Evolutionary conservation across 2,329 filamentous ascomycete species (phyloP).

Genomic region (Aphanoascus verrucosus): DNA sequence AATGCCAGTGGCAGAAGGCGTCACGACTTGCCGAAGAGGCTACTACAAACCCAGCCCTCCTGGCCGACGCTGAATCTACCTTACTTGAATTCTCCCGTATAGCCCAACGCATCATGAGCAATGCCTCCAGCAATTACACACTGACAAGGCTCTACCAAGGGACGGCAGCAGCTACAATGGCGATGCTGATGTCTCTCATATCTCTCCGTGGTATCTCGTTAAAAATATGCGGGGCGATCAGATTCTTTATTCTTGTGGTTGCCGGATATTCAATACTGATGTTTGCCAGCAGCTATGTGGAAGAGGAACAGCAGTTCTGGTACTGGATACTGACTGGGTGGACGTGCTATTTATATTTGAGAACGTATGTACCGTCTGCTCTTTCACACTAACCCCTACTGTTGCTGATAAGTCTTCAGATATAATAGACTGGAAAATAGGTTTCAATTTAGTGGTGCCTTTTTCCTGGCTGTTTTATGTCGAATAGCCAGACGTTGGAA

Average conservation of each 20-base stretch:
- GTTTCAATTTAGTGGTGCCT: conserved; percentile 14
- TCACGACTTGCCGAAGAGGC: conserved; percentile 18
- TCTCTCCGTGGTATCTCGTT: conserved; percentile 20
- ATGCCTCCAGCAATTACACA: conserved; percentile 87
- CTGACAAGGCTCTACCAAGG: conserved; percentile 41
- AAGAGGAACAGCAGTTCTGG: conserved; percentile 98
- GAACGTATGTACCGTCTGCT: conserved; percentile 18
- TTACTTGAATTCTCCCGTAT: conserved; percentile 51
- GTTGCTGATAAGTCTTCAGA: conserved; percentile 3
- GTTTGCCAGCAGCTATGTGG: conserved; percentile 96
- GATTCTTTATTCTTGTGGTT: conserved; percentile 42
- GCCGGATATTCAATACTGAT: conserved; percentile 72
- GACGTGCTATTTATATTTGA: conserved; percentile 40
- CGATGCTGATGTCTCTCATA: conserved; percentile 32
- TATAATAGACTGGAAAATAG: conserved; percentile 7
- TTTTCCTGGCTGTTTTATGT: conserved; percentile 49
- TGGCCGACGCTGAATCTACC: conserved; percentile 21
- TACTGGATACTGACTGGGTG: conserved; percentile 62
- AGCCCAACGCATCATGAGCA: conserved; percentile 72
- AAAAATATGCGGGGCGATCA: conserved; percentile 22
- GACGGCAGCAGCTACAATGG: conserved; percentile 30
- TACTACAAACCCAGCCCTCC: conserved; percentile 5
- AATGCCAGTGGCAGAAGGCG: conserved; percentile 55
- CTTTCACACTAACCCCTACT: not conserved
- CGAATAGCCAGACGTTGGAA: conserved; percentile 75